Evolutionary conservation across 1,284 basidiomycete species (phyloP).

Genomic region (Tilletia indica): DNA sequence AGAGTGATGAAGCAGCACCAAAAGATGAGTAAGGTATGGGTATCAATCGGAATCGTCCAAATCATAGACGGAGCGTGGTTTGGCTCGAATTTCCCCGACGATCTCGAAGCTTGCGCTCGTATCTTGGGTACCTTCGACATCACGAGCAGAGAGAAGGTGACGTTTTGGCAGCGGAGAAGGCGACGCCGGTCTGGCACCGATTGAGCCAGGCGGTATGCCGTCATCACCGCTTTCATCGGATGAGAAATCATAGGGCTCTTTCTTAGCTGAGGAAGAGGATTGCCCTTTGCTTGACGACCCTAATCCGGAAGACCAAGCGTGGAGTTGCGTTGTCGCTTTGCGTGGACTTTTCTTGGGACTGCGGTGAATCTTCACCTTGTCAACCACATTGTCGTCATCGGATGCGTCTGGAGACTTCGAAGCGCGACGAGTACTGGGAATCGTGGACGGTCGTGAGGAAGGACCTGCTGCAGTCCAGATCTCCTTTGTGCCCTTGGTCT

Average conservation of each 20-base stretch:
- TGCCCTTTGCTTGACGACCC: background rate
- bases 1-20: too few relatives aligned
- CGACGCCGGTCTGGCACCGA: background rate
- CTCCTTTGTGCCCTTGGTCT: too few relatives aligned
- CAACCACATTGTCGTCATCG: background rate
- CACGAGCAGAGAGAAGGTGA: background rate
- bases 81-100: background rate
- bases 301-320: background rate
- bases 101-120: conserved; percentile 17
- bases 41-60: background rate
- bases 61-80: background rate
- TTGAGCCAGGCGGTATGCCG: background rate
- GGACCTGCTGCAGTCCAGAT: too few relatives aligned
- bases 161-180: conserved; percentile 13
- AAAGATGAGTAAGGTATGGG: too few relatives aligned
- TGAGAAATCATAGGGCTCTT: too few relatives aligned
- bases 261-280: too few relatives aligned
- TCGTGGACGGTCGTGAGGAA: background rate
- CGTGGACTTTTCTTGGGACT: conserved; percentile 17
- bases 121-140: background rate
- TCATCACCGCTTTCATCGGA: background rate
- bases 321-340: background rate
- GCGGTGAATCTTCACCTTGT: background rate
- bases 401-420: background rate
- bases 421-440: background rate